Conservation (phyloP, 345 rosid genomes). For the Punica granatum region DNA sequence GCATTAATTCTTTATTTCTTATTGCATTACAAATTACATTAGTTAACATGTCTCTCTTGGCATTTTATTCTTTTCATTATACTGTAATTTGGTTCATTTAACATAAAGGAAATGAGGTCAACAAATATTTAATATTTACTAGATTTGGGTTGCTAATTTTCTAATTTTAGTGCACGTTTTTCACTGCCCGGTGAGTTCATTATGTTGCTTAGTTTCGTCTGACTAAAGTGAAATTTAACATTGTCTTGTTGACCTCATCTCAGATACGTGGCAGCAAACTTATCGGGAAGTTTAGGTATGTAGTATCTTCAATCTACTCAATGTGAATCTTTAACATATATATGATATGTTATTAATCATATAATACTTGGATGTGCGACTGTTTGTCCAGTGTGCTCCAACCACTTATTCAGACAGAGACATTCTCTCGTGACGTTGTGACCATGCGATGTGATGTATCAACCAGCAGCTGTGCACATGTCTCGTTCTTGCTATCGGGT, state of each 20-base stretch:
- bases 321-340: neutral
- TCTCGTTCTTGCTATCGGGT: slow-evolving; percentile 44
- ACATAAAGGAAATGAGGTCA: neutral
- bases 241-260: slow-evolving; percentile 1
- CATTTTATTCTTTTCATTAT: neutral
- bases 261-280: slow-evolving; percentile 52
- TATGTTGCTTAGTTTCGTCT: neutral
- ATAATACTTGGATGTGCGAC: slow-evolving; percentile 1
- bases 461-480: slow-evolving; percentile 35
- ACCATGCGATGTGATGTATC: slow-evolving; percentile 50
- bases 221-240: neutral
- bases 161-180: neutral
- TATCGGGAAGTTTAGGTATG: slow-evolving; percentile 35
- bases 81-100: neutral
- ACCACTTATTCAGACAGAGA: slow-evolving; percentile 43
- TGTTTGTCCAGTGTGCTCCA: slow-evolving; percentile 33
- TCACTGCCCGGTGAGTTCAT: neutral
- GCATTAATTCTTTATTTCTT: neutral
- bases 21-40: neutral
- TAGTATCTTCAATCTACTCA: neutral
- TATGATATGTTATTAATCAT: neutral
- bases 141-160: neutral
- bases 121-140: neutral
- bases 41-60: neutral
- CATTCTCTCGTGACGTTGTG: slow-evolving; percentile 45